Percentiles rank a stretch among this genome's conserved stretches.
Conservation (phyloP, 2,329 filamentous ascomycete species). For the Apiospora koreana region DNA sequence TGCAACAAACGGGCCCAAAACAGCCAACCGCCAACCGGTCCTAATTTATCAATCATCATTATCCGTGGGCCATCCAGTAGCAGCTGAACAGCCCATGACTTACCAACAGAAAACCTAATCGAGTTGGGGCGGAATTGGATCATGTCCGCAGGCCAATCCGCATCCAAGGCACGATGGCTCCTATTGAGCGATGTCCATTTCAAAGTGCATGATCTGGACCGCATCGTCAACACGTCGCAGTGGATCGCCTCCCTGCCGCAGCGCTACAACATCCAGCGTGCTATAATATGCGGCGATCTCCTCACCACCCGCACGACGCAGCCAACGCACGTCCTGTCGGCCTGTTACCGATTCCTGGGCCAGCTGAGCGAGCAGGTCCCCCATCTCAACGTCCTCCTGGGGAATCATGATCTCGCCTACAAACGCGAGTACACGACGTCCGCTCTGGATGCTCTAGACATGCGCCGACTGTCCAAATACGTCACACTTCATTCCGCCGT, state of each 20-base stretch:
- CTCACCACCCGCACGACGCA: conserved; percentile 30
- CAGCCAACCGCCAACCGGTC: no score
- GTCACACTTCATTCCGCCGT: conserved; percentile 28
- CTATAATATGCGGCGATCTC: conserved; percentile 35
- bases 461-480: conserved; percentile 25
- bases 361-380: conserved; percentile 28
- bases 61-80: no score
- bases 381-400: conserved; percentile 33
- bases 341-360: conserved; percentile 34
- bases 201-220: conserved; percentile 30
- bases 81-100: not conserved
- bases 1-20: no score
- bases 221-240: conserved; percentile 27
- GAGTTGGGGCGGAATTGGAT: not conserved
- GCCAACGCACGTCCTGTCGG: conserved; percentile 32
- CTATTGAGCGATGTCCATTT: conserved; percentile 36
- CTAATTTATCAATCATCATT: no score
- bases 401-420: conserved; percentile 37
- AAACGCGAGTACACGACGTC: conserved; percentile 30
- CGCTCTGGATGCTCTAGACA: conserved; percentile 32
- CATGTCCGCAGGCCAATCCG: not conserved
- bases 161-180: conserved; percentile 27
- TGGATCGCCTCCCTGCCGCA: conserved; percentile 31
- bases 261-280: conserved; percentile 25
- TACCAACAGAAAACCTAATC: not conserved